These are phyloP conservation scores for Cucumis variabilis DNA, from an alignment of 331 rosid species.

Conservation along the genomic window DNA sequence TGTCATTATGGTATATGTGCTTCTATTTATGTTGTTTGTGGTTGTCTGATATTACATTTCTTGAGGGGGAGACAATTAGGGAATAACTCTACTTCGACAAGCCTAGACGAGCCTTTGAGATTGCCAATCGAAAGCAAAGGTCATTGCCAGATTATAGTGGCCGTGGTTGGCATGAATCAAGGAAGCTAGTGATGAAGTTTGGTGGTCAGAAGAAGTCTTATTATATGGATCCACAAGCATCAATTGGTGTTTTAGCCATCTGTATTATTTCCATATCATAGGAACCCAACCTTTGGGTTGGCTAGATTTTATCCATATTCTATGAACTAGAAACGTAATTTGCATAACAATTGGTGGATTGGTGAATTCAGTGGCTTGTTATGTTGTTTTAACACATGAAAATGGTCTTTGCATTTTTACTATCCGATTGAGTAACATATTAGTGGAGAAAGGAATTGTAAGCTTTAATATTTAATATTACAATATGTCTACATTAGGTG, in stretches of 20 bases:
- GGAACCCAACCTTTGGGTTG: background rate
- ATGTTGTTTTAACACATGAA: background rate
- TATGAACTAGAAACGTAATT: background rate
- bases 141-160: conserved; percentile 94
- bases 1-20: background rate
- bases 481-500: too few species aligned
- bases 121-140: conserved; percentile 96
- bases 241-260: conserved; percentile 29
- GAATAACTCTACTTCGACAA: too few species aligned
- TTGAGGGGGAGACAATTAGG: too few species aligned
- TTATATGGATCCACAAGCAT: conserved; percentile 97
- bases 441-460: conserved; percentile 41
- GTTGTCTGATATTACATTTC: too few species aligned
- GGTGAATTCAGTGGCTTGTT: background rate
- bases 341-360: background rate
- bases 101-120: background rate
- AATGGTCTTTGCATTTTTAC: background rate
- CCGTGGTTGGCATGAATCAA: conserved; percentile 99
- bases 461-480: conserved; percentile 41
- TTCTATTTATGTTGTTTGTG: too few species aligned
- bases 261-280: background rate
- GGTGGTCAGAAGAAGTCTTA: conserved; percentile 96
- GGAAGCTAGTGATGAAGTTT: conserved; percentile 89
- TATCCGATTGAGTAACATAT: background rate
- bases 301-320: background rate